Evolutionary conservation across 23 red algal genomes (phyloP), one percentile per base, ranked within the genome.

Genomic region (Pyropia yezoensis): DNA sequence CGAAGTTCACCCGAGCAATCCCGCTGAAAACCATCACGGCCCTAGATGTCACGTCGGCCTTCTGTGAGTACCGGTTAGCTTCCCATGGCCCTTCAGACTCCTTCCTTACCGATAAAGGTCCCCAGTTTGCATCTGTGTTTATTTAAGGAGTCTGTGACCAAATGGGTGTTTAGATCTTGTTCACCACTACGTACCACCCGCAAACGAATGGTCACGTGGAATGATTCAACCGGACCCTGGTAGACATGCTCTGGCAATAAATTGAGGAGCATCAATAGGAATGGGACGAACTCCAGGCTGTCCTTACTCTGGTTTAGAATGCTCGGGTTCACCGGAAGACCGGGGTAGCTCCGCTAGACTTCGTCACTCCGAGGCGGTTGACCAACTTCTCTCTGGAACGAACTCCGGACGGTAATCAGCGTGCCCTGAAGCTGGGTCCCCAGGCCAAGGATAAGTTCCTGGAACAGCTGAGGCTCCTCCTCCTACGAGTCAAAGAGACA

Each of bases 141-240:
- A 21, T 63, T n/a, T 5, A 63, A 18, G 59, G 59, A 18, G 15
- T 20, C 1, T 63, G 14, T 33, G 14, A 4, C 8, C 59, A 21
- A 7, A 27, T 63, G 16, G 59, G 59, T 6, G 49, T 76, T 17
- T 0, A 45, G 58, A 61, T 49, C 24, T 0, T 76, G 18, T 76
- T 61, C 52, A 76, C 72, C 34, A 62, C 72, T 27, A 76, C 59
- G 14, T 63, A 63, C 17, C 59, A 63, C n/a, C 59, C n/a, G 1
- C 59, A 15, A 18, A 63, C 59, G 15, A 17, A 20, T 4, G 5
- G 14, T 1, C 5, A 63, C 9, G 14, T 63, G 15, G n/a, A 63
- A 20, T 2, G 59, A n/a, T 63, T 33, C 59, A 63, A 15, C n/a
- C 5, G n/a, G 27, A 63, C 14, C 9, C 16, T 63, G 27, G 14